Base-by-base conservation (phyloP, 2,329 filamentous ascomycete genomes). In the Lecanicillium sp. region DNA sequence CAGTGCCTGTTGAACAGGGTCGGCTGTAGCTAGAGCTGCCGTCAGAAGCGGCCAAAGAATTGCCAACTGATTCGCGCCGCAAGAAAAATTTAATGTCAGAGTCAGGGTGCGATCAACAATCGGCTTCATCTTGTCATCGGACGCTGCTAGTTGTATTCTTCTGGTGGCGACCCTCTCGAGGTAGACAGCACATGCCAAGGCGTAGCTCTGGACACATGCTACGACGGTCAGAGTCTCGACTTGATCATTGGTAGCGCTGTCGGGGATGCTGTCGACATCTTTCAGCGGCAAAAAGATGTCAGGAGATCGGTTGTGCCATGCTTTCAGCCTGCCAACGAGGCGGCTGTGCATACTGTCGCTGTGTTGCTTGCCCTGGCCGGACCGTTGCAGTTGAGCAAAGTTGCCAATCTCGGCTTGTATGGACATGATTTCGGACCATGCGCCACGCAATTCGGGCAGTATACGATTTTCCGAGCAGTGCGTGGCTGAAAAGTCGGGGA, bases 391-490 rank as follows among this genome's bases (percentile, higher is more conserved):
- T 17, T 41, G 39, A 22, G 38, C 45, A 14, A 47, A 47, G 17
- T 20, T 28, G 40, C 47, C 43, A 2, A 46, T 45, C 1, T 47
- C 43, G 5, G 42, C 39, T 37, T 49, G 47, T 14, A 46, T 46
- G 14, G 40, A 41, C 47, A 49, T 49, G 36, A 47, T 12, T 9
- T 39, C 18, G 7, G 47, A 49, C 47, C 45, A 47, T 5, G 42
- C 42, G 15, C 33, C 33, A 25, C 47, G 47, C 5, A 49, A 30
- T 36, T 49, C 43, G 10, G 37, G 38, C 37, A 45, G 37, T 5
- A 17, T 37, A 5, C 43, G 44, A 17, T 48, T 35, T 3, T 17
- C 20, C 3, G 43, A 13, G 7, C 19, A 29, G 5, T 33, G 34
- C 5, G n/a, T 20, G 2, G 30, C 28, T 6, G 42, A 32, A 15